phyloP scores from a whole-genome alignment of 169 alveolate genomes.

The Cryptosporidium meleagridis region DNA sequence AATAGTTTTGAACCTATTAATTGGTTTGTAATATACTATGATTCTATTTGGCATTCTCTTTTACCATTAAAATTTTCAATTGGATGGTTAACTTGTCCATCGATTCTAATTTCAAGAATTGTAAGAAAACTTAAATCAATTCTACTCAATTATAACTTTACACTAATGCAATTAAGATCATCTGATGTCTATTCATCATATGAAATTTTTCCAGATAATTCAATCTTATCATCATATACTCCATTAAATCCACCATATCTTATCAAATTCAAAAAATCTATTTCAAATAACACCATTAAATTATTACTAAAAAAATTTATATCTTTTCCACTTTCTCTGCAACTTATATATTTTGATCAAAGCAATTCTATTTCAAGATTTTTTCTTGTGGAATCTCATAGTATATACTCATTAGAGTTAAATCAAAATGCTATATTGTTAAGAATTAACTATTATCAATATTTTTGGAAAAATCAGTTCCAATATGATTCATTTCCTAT shows the following conservation, averaged over 20 bases:
- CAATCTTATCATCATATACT: background rate
- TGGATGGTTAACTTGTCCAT: slow-evolving; percentile 69
- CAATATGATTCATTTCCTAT: slow-evolving; percentile 53
- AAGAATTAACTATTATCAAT: slow-evolving; percentile 46
- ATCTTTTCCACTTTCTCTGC: slow-evolving; percentile 38
- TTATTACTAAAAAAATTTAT: slow-evolving; percentile 19
- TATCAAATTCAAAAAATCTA: background rate
- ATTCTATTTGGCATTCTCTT: slow-evolving; percentile 57
- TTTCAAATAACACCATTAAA: background rate
- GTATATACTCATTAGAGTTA: slow-evolving; percentile 37
- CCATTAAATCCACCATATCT: slow-evolving; percentile 61
- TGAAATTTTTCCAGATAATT: background rate
- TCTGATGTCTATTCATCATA: slow-evolving; percentile 38
- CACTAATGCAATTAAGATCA: slow-evolving; percentile 40
- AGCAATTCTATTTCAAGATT: slow-evolving; percentile 12
- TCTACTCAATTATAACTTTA: slow-evolving; percentile 21
- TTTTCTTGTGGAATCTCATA: slow-evolving; percentile 51
- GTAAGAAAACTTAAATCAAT: slow-evolving; percentile 33
- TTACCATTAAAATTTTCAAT: slow-evolving; percentile 58
- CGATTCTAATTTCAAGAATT: slow-evolving; percentile 31
- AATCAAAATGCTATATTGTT: slow-evolving; percentile 6
- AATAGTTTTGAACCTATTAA: slow-evolving; percentile 16
- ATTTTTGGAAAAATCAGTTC: slow-evolving; percentile 36
- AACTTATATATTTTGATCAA: slow-evolving; percentile 7
- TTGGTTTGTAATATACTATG: slow-evolving; percentile 69